Evolutionary conservation across 352 stramenopile species (phyloP), one percentile per base, ranked within the genome.

Genomic region (Globisporangium okanoganense): DNA sequence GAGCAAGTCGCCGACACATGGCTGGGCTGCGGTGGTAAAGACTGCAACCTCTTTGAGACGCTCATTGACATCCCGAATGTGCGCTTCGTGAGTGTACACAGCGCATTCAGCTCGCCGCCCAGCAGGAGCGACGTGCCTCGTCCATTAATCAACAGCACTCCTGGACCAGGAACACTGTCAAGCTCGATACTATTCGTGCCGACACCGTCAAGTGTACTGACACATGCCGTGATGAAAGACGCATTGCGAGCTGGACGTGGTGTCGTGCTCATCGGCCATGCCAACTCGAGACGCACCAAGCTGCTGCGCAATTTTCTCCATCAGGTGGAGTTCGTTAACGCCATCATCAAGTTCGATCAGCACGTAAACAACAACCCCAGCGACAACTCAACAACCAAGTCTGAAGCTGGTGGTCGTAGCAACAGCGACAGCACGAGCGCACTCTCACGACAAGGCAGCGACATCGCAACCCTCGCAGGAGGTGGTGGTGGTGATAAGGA

Each of bases 11-110:
- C 57, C 7, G 27, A 57, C 9, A 52, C 66, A 2, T 85, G 75
- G 75, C 20, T 50, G 5, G 14, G 1, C 5, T 69, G 56, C 4
- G 53, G 56, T 3, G 53, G 54, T 2, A 25, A 54, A 10, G 56
- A 80, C 5, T 44, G 69, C 22, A 85, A 78, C 31, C 43, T 85
- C 6, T 80, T 71, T 22, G 71, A 79, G n/a, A 77, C 69, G 13
- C 40, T 82, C 1, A 29, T 79, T 3, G 67, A 82, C 45, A 50
- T 85, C 4, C 48, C 33, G 10, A 45, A 35, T 3, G n/a, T 72
- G 62, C 70, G 62, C 5, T 78, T 80, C 29, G 58, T 79, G 24
- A 59, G 51, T 4, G 53, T 73, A 3, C 44, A 57, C 31, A 58
- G 36, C n/a, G 27, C 36, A 5, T 5, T 52, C 41, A 8, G n/a